Percentiles rank a stretch among this genome's conserved stretches.
Conservation (phyloP, 805 yeast genomes). For the Ogataea minuta region DNA sequence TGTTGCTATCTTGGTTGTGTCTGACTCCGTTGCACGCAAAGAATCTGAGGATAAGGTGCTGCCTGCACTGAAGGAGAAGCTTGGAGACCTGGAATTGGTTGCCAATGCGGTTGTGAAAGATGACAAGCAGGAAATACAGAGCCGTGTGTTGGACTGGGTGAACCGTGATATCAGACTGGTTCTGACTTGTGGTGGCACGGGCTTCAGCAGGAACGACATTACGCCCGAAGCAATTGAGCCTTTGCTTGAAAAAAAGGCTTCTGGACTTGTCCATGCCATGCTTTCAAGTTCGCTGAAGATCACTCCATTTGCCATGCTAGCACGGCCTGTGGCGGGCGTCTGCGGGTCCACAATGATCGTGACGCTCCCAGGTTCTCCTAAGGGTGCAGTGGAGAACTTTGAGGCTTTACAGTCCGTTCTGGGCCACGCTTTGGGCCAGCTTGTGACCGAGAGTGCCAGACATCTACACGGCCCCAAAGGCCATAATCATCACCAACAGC, state of each 20-base stretch:
- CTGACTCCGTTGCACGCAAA: constrained; percentile 40
- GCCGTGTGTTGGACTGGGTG: constrained; percentile 29
- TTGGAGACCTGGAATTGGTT: constrained; percentile 11
- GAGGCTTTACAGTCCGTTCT: constrained; percentile 37
- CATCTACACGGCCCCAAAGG: constrained; percentile 38
- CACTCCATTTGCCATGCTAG: constrained; percentile 48
- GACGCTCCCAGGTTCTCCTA: constrained; percentile 54
- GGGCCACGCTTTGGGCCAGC: constrained; percentile 44
- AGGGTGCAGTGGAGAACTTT: constrained; percentile 46
- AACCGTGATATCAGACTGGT: constrained; percentile 30
- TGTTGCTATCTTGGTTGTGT: constrained; percentile 39
- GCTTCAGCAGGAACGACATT: constrained; percentile 43
- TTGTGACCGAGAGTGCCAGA: constrained; percentile 37
- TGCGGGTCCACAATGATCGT: constrained; percentile 37
- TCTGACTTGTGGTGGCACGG: constrained; percentile 55
- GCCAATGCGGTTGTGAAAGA: constrained; percentile 38
- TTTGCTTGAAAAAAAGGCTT: constrained; percentile 42
- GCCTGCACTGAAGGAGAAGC: constrained; percentile 24
- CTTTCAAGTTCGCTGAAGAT: constrained; percentile 39
- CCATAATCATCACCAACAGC: constrained; percentile 22
- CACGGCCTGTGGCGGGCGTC: constrained; percentile 52
- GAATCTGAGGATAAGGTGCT: constrained; percentile 34
- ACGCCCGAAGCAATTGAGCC: constrained; percentile 52
- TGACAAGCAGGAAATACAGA: constrained; percentile 32
- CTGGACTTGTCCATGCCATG: constrained; percentile 51